Conservation (phyloP, 176 grass and related monocot species). For the Puccinellia tenuiflora region DNA sequence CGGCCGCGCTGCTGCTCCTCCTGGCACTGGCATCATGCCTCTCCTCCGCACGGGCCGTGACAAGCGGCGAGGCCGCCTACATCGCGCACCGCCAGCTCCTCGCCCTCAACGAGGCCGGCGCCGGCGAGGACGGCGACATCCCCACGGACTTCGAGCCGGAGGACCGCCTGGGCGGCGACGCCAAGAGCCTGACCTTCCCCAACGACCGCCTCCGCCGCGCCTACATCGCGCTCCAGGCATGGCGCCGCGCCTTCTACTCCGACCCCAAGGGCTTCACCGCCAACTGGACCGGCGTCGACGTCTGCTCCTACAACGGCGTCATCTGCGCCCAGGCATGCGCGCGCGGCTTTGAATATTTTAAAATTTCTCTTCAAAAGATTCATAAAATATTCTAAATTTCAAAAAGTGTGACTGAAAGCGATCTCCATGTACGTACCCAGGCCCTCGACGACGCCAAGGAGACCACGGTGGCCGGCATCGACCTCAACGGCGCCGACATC, state of each 20-base stretch:
- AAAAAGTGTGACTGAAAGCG: too few species aligned
- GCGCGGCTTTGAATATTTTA: too few species aligned
- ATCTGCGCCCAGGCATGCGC: not conserved
- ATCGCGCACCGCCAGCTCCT: slow-evolving; percentile 47
- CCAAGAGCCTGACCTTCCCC: not conserved
- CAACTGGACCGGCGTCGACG: slow-evolving; percentile 43
- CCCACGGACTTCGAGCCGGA: slow-evolving; percentile 35
- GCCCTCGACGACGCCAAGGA: slow-evolving; percentile 30
- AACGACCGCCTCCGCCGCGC: slow-evolving; percentile 39
- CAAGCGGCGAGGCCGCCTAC: slow-evolving; percentile 25
- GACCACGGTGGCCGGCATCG: slow-evolving; percentile 16
- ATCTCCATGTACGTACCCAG: too few species aligned
- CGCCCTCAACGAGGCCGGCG: slow-evolving; percentile 25
- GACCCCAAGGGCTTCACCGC: slow-evolving; percentile 39
- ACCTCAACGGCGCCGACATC: slow-evolving; percentile 37
- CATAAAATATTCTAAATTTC: too few species aligned
- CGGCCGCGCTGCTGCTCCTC: not conserved
- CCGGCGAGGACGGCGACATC: slow-evolving; percentile 13
- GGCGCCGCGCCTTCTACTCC: slow-evolving; percentile 59
- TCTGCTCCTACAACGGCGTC: slow-evolving; percentile 48
- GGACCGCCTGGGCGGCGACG: not conserved
- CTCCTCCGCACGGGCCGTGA: not conserved
- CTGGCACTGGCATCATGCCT: not conserved
- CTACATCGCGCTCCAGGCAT: slow-evolving; percentile 54
- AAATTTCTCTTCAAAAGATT: too few species aligned